Evolutionary conservation across 495 filamentous ascomycete species (phyloP).

Genomic region (Geoglossum glabrum): DNA sequence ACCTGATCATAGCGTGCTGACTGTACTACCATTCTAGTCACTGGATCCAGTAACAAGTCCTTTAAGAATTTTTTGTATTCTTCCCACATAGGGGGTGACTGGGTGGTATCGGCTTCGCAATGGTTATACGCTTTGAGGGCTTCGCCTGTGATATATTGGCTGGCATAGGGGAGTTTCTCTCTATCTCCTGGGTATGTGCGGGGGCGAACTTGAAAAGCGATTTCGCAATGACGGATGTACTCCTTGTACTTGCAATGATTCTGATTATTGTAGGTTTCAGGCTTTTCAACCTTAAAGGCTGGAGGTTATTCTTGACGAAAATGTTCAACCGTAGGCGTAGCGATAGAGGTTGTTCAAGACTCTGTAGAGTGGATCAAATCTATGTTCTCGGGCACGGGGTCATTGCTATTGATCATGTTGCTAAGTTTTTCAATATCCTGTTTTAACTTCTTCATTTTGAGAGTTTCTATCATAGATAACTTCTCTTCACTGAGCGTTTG

Average conservation of each 20-base stretch:
- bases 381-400: too few species aligned
- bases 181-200: not conserved
- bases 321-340: too few species aligned
- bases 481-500: too few species aligned
- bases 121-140: not conserved
- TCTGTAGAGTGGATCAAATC: too few species aligned
- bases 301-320: too few species aligned
- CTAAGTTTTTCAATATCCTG: too few species aligned
- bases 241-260: not conserved
- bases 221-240: not conserved
- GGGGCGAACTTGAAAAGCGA: not conserved
- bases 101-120: not conserved
- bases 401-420: too few species aligned
- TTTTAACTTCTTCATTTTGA: too few species aligned
- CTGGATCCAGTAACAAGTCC: not conserved
- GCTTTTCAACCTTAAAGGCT: not conserved
- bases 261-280: not conserved
- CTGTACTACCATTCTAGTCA: not conserved
- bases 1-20: not conserved
- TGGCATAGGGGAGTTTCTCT: not conserved
- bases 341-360: too few species aligned
- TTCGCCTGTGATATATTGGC: not conserved
- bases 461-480: too few species aligned
- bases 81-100: not conserved
- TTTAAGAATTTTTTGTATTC: not conserved